Evolutionary conservation across 352 stramenopile species (phyloP), one percentile per base, ranked within the genome.

Genomic region (Phytophthora kernoviae): DNA sequence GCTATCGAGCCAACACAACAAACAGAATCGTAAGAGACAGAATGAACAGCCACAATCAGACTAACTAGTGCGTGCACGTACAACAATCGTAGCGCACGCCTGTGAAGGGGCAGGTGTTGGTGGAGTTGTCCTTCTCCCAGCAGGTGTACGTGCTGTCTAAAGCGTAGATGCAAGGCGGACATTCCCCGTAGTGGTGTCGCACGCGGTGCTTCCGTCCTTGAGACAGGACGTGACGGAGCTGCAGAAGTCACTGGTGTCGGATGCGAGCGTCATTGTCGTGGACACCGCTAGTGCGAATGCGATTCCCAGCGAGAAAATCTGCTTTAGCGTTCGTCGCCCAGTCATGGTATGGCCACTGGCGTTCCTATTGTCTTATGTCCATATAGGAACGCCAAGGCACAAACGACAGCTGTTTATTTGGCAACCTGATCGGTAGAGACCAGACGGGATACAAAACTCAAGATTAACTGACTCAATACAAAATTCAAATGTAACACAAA

Each of bases 71-170:
- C 37, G 3, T 26, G 2, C 5, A 87, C 81, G 62, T 79, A 90
- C 81, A 83, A 70, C 81, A 91, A 57, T 91, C 81, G 51, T 88
- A 88, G 54, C 79, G 75, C 27, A 86, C 72, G 50, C 72, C 75
- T 14, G 77, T 81, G 65, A 82, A 91, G 1, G 78, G 81, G 26
- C 81, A 91, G 10, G 81, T 81, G 56, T 86, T 85, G 70, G 75
- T 85, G 12, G 68, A 68, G 45, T 70, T 70, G 61, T 86, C 68
- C 62, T 91, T 88, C 52, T 83, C 73, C 62, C 67, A 91, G 70
- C 81, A 91, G 27, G 70, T 77, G 70, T 71, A 88, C n/a, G 63
- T 63, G 50, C 62, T 62, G 41, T 75, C 60, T 7, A 83, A 63
- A 34, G 64, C 62, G 70, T 85, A 90, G 49, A 91, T 79, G 58